Evolutionary conservation across 2,329 filamentous ascomycete genomes (phyloP).

Genomic region (Juglanconis juglandina): DNA sequence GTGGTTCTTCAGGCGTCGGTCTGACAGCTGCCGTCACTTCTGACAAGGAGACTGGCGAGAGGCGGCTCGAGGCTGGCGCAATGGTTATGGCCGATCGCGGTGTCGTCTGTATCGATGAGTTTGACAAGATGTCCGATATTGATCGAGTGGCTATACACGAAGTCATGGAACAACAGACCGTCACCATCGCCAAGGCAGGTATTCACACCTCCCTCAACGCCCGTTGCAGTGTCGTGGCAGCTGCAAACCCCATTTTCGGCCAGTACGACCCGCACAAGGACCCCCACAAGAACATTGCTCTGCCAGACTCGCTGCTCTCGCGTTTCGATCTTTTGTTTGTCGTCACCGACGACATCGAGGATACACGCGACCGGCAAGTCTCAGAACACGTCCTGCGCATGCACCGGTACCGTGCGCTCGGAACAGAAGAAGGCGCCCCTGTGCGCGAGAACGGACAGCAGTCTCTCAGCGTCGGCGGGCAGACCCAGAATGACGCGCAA

Average conservation of each 20-base stretch:
- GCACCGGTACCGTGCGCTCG: constrained; percentile 91
- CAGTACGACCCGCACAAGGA: constrained; percentile 99
- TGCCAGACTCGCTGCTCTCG: constrained; percentile 92
- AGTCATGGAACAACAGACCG: constrained; percentile 99
- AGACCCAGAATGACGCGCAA: constrained; percentile 70
- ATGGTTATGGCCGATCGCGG: constrained; percentile 98
- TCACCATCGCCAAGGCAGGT: constrained; percentile 96
- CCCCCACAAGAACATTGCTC: constrained; percentile 95
- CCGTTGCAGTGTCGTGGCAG: constrained; percentile 91
- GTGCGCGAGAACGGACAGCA: constrained; percentile 85
- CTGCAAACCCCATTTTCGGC: constrained; percentile 95
- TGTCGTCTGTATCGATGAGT: constrained; percentile 98
- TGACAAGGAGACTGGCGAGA: constrained; percentile 95
- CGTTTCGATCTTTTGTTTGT: constrained; percentile 98
- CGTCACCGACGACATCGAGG: constrained; percentile 97
- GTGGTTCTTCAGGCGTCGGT: constrained; percentile 96
- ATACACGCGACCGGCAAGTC: constrained; percentile 82
- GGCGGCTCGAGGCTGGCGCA: constrained; percentile 90
- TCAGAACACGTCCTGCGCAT: constrained; percentile 97
- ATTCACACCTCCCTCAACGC: constrained; percentile 98
- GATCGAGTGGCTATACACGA: constrained; percentile 98
- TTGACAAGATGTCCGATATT: constrained; percentile 99
- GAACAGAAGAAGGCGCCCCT: constrained; percentile 89
- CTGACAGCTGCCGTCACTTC: constrained; percentile 92
- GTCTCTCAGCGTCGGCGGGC: constrained; percentile 80